Evolutionary conservation across 345 rosid genomes (phyloP).

Genomic region (Linum tenue): DNA sequence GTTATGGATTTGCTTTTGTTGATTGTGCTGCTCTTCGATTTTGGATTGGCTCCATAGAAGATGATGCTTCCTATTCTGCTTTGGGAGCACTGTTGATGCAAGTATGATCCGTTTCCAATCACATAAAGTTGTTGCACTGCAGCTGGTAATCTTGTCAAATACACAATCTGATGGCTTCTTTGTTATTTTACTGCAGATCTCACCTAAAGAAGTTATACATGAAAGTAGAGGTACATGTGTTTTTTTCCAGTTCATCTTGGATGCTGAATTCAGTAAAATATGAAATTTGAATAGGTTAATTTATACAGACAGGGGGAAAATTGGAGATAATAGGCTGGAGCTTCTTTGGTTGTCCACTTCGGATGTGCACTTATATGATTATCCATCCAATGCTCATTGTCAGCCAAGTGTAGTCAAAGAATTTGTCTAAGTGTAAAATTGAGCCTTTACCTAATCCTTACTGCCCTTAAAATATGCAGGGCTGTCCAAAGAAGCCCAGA

Average conservation of each 20-base stretch:
- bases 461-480: constrained; percentile 37
- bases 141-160: constrained; percentile 2
- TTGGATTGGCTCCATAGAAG: constrained; percentile 77
- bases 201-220: constrained; percentile 85
- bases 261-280: not conserved
- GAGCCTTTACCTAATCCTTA: not conserved
- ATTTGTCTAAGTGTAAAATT: not conserved
- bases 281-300: not conserved
- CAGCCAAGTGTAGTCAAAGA: not conserved
- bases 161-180: constrained; percentile 15
- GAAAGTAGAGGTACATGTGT: constrained; percentile 53
- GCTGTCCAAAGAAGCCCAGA: constrained; percentile 70
- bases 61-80: constrained; percentile 74
- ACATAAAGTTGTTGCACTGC: not conserved
- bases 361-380: not conserved
- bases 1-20: constrained; percentile 88
- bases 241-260: constrained; percentile 9
- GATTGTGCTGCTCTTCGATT: constrained; percentile 86
- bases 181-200: constrained; percentile 41
- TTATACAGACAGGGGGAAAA: no score
- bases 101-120: constrained; percentile 33
- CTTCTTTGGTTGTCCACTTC: constrained; percentile 3
- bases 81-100: constrained; percentile 91
- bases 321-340: not conserved
- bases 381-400: constrained; percentile 5